Conservation (phyloP, 208 protist species). For the Herpetomonas samuelpessoai region DNA sequence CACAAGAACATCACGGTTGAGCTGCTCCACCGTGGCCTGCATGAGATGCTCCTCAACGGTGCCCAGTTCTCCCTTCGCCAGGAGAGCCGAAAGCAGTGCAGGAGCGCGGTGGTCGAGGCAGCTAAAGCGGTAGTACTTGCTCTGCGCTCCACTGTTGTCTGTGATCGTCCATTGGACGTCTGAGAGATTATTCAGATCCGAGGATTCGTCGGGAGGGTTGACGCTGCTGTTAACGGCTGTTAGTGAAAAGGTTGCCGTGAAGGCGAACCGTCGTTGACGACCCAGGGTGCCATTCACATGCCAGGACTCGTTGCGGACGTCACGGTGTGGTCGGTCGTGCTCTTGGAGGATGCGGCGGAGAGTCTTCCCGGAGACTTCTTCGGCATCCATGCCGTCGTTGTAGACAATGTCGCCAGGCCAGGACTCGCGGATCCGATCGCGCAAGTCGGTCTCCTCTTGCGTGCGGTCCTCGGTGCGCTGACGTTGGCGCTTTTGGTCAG, state of each 20-base stretch:
- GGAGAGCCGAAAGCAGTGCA: constrained; percentile 32
- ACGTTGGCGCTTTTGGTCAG: constrained; percentile 15
- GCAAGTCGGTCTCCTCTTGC: constrained; percentile 22
- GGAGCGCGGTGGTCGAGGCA: constrained; percentile 41
- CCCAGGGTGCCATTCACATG: constrained; percentile 38
- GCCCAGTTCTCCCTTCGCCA: constrained; percentile 29
- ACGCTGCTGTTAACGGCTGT: constrained; percentile 40
- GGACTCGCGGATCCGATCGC: constrained; percentile 26
- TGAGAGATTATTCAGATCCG: constrained; percentile 19
- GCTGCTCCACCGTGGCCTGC: constrained; percentile 58
- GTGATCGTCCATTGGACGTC: constrained; percentile 52
- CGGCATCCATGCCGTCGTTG: neutral
- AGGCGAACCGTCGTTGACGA: constrained; percentile 30
- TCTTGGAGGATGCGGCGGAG: constrained; percentile 28
- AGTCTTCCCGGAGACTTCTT: constrained; percentile 9
- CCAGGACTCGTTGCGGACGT: constrained; percentile 44
- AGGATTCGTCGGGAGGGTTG: constrained; percentile 19
- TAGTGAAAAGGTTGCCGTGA: constrained; percentile 37
- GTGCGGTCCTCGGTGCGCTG: constrained; percentile 24
- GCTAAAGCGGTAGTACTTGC: constrained; percentile 58
- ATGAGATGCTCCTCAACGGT: constrained; percentile 32
- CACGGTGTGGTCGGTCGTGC: constrained; percentile 37
- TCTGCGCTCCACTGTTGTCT: constrained; percentile 19
- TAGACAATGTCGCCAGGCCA: constrained; percentile 21
- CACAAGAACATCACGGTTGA: constrained; percentile 27